Evolutionary conservation across 2,329 filamentous ascomycete species (phyloP).

Genomic region (Stromatinia cepivora): DNA sequence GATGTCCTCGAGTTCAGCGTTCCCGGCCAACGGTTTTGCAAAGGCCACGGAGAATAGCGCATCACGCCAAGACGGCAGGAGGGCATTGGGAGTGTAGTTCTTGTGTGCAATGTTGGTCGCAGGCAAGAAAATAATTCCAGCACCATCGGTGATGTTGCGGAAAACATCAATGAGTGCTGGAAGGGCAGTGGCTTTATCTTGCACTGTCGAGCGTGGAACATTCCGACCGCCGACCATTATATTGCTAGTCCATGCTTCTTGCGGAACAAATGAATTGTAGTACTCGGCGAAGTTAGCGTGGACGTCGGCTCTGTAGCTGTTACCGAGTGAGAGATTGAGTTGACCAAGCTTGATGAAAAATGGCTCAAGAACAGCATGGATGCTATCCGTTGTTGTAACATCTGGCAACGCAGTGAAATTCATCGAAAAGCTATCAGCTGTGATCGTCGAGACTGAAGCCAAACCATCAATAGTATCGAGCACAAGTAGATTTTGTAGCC

Average conservation of each 20-base stretch:
- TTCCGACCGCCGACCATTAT: not conserved
- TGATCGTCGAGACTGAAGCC: not conserved
- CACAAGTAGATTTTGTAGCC: not conserved
- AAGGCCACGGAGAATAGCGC: not conserved
- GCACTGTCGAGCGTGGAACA: not conserved
- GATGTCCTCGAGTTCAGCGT: not conserved
- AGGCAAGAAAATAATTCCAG: not conserved
- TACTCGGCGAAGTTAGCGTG: not conserved
- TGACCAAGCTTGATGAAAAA: not conserved
- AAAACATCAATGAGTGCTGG: not conserved
- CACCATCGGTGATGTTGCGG: not conserved
- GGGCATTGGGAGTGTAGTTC: not conserved
- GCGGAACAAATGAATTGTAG: not conserved
- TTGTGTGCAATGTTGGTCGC: not conserved
- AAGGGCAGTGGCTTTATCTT: not conserved
- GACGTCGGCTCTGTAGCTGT: not conserved
- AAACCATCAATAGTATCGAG: not conserved
- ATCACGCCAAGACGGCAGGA: not conserved
- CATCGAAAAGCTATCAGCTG: not conserved
- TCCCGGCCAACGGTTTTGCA: not conserved
- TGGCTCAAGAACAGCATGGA: not conserved
- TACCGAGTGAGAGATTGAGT: not conserved
- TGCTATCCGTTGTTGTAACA: not conserved
- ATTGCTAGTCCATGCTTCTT: not conserved
- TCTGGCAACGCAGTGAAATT: not conserved